Base-by-base conservation (phyloP, 352 stramenopile species). In the Phytophthora sp. region DNA sequence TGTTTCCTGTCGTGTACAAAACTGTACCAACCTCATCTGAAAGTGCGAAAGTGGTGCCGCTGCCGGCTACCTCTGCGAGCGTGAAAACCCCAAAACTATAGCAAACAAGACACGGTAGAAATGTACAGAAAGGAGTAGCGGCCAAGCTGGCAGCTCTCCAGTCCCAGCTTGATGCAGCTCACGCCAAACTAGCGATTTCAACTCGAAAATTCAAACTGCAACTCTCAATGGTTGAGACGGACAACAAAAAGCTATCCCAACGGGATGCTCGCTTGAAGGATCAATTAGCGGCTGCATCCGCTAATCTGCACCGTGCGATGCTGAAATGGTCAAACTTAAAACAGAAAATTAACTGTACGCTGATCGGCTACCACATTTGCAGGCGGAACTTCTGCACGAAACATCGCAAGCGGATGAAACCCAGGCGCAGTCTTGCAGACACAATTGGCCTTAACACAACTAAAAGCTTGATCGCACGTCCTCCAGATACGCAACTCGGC, bases 281-380 rank as follows among this genome's bases (percentile, higher is more conserved):
- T 1, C 77, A 83, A 27, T 32, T 84, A 17, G 42, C 60, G 2
- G 24, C 54, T 8, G 28, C 68, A 1, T 81, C 59, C 10, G 34
- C 64, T 27, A 68, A 79, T 59, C 45, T 87, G 2, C 62, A 81
- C 28, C 74, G 74, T 70, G 63, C 1, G 81, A 73, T 17, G 60
- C 74, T 15, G 69, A 84, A 43, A 62, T 67, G 17, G 64, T 60
- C 8, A 77, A 76, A 17, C 67, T 77, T 11, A 71, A 75, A 39
- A 76, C 68, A 1, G 78, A 84, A n/a, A 87, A 83, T 27, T 72
- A 83, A 32, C 41, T 87, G 10, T 87, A 83, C 26, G 67, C 78
- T 6, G 53, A 64, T 6, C 84, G 80, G 15, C 48, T 87, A 23
- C 78, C 75, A 3, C 60, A 63, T 18, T 52, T 87, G n/a, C 72